Conservation (phyloP, 768 basidiomycete species). For the Lactifluus echinatus region DNA sequence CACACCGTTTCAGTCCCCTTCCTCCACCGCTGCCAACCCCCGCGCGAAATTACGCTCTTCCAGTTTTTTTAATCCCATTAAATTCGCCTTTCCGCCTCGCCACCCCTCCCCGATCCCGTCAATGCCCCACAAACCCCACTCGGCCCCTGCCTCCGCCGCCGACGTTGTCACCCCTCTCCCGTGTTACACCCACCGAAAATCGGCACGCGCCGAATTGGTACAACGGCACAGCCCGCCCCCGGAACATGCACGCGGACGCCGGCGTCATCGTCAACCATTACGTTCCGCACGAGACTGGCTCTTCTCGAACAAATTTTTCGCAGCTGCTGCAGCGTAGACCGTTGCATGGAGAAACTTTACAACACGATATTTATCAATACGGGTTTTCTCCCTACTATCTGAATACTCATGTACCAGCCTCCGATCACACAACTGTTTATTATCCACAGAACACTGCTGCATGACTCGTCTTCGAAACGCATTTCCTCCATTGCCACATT, state of each 20-base stretch:
- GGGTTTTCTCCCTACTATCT: conserved; percentile 3
- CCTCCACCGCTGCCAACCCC: conserved; percentile 10
- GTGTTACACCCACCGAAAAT: conserved; percentile 7
- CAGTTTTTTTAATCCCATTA: conserved; percentile 29
- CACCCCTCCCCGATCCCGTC: conserved; percentile 22
- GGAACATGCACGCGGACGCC: conserved; percentile 19
- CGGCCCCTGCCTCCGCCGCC: conserved; percentile 20
- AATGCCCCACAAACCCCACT: conserved; percentile 10
- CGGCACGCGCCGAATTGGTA: background rate
- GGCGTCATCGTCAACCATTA: conserved; percentile 26
- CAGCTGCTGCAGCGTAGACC: conserved; percentile 22
- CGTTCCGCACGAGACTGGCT: conserved; percentile 31
- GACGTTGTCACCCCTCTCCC: conserved; percentile 13
- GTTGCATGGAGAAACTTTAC: conserved; percentile 2
- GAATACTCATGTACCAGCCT: conserved; percentile 6
- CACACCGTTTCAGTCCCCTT: conserved; percentile 24
- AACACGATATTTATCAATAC: conserved; percentile 13
- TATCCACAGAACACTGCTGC: conserved; percentile 7
- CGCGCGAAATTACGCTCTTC: conserved; percentile 28
- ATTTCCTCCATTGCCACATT: background rate
- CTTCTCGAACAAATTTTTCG: conserved; percentile 28
- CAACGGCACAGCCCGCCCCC: conserved; percentile 14
- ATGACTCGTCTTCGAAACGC: background rate
- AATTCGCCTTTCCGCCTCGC: conserved; percentile 27
- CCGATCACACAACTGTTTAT: conserved; percentile 15